Evolutionary conservation across 495 filamentous ascomycete genomes (phyloP).

Genomic region (Daldinia bambusicola): DNA sequence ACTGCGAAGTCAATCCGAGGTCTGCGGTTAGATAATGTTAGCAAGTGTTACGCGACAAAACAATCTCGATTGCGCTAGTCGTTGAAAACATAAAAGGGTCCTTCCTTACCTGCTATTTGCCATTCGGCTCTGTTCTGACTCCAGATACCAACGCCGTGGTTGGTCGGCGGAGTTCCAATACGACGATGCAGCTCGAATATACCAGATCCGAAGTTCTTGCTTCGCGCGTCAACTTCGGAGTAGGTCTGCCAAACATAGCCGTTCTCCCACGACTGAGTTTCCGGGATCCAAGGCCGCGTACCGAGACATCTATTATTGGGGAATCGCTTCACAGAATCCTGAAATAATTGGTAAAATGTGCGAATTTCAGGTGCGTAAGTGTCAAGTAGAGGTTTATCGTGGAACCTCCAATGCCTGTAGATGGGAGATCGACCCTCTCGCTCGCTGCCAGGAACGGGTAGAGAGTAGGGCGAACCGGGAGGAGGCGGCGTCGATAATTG

Average conservation of each 20-base stretch:
- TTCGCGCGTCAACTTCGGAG: constrained; percentile 77
- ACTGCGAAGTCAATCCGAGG: constrained; percentile 88
- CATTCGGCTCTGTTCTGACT: constrained; percentile 96
- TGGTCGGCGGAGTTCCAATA: constrained; percentile 68
- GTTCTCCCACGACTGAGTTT: constrained; percentile 76
- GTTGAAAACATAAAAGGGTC: background rate
- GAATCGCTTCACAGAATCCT: constrained; percentile 66
- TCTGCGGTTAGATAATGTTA: constrained; percentile 65
- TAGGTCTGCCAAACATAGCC: constrained; percentile 88
- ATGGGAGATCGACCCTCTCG: constrained; percentile 75
- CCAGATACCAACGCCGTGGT: constrained; percentile 93
- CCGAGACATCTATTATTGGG: constrained; percentile 79
- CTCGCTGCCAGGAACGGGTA: constrained; percentile 79
- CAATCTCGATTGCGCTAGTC: background rate
- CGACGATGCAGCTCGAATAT: constrained; percentile 83
- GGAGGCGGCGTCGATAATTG: constrained; percentile 64
- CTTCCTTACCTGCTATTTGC: constrained; percentile 83
- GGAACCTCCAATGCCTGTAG: constrained; percentile 85
- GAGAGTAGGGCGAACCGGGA: constrained; percentile 68
- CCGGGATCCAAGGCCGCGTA: constrained; percentile 79
- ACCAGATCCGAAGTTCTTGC: constrained; percentile 86
- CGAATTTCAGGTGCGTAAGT: constrained; percentile 77
- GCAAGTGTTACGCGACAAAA: background rate
- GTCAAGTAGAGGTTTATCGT: constrained; percentile 73
- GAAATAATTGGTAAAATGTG: constrained; percentile 85